Base-by-base conservation (phyloP, 352 stramenopile species). In the Pythium dissimile region DNA sequence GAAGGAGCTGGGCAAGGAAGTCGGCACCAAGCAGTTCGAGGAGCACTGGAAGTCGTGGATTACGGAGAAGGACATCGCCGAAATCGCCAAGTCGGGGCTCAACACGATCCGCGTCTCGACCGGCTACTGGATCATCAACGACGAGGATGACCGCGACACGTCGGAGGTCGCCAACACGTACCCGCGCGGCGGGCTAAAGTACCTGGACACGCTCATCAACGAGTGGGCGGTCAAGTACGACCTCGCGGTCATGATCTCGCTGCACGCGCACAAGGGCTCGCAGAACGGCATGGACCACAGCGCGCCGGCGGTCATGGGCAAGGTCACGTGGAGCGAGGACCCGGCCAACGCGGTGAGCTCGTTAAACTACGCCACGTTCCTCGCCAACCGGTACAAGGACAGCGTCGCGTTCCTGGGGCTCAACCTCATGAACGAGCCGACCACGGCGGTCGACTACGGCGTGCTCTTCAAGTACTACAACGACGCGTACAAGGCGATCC, bases 241-340 rank as follows among this genome's bases (percentile, higher is more conserved):
- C 12, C 44, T 96, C 9, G 59, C 86, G 15, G 81, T 96, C 16
- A 79, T 89, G 52, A 44, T 88, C 32, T 80, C 88, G 62, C 75
- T 96, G 42, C 85, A 95, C 59, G 85, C 69, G 6, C 72, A 78
- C 24, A 75, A 81, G 28, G 84, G 85, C 5, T 86, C 69, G 9
- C 80, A 95, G 57, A 93, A 91, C 60, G 84, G 80, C 26, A 74
- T 83, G 32, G 83, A 95, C 52, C 80, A 93, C 62, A 80, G 66
- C 23, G 81, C 76, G 3, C 53, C 80, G 1, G 45, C 58, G 1
- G 54, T 57, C 5, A 55, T 61, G 13, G 60, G 70, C 10, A 65
- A 59, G 9, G 77, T 59, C 44, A 72, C 57, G 39, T 79, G 53
- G 67, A 62, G 37, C 56, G 76, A 69, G 42, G 62, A 75, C 30